Evolutionary conservation across 108 stramenopile genomes (phyloP).

Genomic region (Nitzschia sp.): DNA sequence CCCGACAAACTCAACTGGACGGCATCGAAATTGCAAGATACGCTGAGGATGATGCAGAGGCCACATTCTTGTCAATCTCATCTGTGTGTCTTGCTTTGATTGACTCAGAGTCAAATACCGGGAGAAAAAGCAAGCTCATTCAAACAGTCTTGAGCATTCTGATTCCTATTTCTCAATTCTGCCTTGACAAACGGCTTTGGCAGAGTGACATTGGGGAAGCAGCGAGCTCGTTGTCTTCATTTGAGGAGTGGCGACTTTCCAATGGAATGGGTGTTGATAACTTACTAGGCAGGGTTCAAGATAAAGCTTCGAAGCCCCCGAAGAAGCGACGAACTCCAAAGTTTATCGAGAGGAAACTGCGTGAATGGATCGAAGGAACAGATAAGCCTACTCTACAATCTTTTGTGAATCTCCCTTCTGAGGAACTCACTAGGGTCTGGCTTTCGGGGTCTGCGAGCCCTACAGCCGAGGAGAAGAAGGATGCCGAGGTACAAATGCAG

Average conservation of each 20-base stretch:
- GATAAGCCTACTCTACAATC: constrained; percentile 12
- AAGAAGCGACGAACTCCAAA: not conserved
- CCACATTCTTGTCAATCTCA: constrained; percentile 59
- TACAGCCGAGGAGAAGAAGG: constrained; percentile 6
- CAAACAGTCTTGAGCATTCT: constrained; percentile 59
- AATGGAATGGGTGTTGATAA: constrained; percentile 4
- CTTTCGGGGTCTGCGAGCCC: not conserved
- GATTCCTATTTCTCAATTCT: constrained; percentile 66
- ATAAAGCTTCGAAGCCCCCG: not conserved
- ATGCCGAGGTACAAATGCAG: constrained; percentile 40
- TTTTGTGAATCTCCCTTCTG: constrained; percentile 25
- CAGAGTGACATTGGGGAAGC: constrained; percentile 57
- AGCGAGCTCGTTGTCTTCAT: constrained; percentile 24
- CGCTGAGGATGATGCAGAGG: constrained; percentile 62
- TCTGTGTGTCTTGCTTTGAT: constrained; percentile 49
- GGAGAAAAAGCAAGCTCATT: constrained; percentile 30
- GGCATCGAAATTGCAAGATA: constrained; percentile 40
- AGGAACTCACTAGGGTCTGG: constrained; percentile 23
- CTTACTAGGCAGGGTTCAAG: not conserved
- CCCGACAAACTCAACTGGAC: constrained; percentile 30
- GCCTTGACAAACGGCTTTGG: constrained; percentile 64
- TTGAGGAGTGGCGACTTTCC: constrained; percentile 35
- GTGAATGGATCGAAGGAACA: constrained; percentile 26
- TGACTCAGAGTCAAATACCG: constrained; percentile 28
- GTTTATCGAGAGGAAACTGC: constrained; percentile 13